Evolutionary conservation across 208 protist species (phyloP).

Genomic region (Trypanosomatidae sp.): DNA sequence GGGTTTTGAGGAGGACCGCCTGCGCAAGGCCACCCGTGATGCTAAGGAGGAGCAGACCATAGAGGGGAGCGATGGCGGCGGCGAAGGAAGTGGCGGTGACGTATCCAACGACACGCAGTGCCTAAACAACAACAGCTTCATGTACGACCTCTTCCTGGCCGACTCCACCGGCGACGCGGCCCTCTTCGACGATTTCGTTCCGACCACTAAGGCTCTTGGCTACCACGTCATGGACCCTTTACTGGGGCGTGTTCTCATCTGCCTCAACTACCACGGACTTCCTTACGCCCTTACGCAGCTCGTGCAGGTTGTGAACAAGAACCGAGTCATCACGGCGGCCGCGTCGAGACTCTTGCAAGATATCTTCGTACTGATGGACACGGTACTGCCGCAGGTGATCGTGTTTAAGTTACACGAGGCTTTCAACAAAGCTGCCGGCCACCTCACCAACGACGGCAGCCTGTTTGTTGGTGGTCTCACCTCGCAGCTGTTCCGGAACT

Average conservation of each 20-base stretch:
- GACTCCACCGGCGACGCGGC: conserved; percentile 22
- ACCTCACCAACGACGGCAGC: conserved; percentile 52
- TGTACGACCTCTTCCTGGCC: conserved; percentile 20
- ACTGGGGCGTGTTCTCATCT: conserved; percentile 70
- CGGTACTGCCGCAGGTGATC: conserved; percentile 71
- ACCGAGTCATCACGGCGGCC: conserved; percentile 46
- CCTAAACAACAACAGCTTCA: conserved; percentile 24
- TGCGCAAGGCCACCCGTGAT: conserved; percentile 28
- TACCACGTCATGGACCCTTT: conserved; percentile 86
- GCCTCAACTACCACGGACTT: conserved; percentile 77
- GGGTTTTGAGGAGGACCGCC: conserved; percentile 65
- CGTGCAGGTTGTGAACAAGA: conserved; percentile 50
- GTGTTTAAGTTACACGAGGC: conserved; percentile 74
- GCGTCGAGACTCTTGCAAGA: conserved; percentile 79
- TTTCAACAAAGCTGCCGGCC: conserved; percentile 75
- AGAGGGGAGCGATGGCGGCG: conserved; percentile 7
- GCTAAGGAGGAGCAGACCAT: conserved; percentile 20
- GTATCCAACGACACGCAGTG: conserved; percentile 10
- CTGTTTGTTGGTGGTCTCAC: conserved; percentile 67
- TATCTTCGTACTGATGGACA: conserved; percentile 88
- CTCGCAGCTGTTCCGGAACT: conserved; percentile 57
- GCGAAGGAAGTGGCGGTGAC: background rate
- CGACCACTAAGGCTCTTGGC: conserved; percentile 82
- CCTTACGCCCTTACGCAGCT: conserved; percentile 78
- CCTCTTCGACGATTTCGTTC: conserved; percentile 52